Base-by-base conservation (phyloP, 2,329 filamentous ascomycete genomes). In the Hymenoscyphus salicellus region DNA sequence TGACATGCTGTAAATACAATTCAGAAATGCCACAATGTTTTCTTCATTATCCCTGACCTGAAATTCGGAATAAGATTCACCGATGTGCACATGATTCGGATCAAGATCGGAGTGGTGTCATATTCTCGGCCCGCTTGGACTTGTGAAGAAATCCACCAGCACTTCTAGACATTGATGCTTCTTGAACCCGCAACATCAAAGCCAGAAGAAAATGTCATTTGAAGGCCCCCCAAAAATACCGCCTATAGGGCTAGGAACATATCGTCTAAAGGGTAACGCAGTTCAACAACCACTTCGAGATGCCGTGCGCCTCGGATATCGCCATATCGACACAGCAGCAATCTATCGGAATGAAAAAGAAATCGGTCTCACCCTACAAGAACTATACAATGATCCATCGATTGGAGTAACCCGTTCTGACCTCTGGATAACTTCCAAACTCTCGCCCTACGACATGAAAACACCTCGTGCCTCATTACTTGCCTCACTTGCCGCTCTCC, bases 401-500 rank as follows among this genome's bases (percentile, higher is more conserved):
- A 10, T n/a, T 20, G 4, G 14, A 30, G 8, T 63, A 8, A 16
- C 41, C 0, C 55, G 61, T 5, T 52, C 36, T n/a, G 66, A 72
- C 20, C 32, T 72, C n/a, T 72, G 70, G 69, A 65, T 72, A 11
- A 71, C 70, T 16, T 66, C 65, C 8, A 72, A 72, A 30, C 55
- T 63, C 7, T 63, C 61, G 7, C 61, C 61, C 26, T 63, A 63
- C 33, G 61, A 63, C 43, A 58, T 63, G 55, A 17, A 52, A 55
- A 41, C 10, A 2, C 61, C 61, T 11, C 61, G 56, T 23, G 83
- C 86, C 73, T 87, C 82, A 17, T 79, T 90, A 56, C 80, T 84
- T 62, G 77, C 78, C 64, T 86, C 84, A 3, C 80, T 90, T 63
- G 79, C 83, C 73, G 83, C 82, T 72, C 80, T 91, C 28, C 83